Conservation (phyloP, 163 green algal genomes). For the Volvox carteri region DNA sequence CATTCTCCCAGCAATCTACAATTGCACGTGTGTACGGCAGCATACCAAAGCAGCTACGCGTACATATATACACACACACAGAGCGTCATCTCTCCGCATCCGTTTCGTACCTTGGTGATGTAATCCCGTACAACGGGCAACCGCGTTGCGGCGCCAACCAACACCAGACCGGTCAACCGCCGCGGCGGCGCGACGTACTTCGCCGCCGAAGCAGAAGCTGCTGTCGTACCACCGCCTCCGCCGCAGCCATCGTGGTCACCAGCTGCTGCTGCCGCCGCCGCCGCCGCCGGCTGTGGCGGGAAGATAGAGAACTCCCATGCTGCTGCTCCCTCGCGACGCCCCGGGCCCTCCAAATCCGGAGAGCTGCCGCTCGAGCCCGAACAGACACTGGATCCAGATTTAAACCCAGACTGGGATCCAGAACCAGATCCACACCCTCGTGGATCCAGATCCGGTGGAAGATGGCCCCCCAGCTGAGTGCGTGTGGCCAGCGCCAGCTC, state of each 20-base stretch:
- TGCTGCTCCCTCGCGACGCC: slow-evolving; percentile 29
- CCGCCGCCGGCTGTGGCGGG: background rate
- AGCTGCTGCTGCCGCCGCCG: background rate
- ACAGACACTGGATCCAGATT: slow-evolving; percentile 3
- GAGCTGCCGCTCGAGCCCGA: slow-evolving; percentile 13
- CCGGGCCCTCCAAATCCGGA: slow-evolving; percentile 33
- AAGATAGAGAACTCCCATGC: slow-evolving; percentile 51
- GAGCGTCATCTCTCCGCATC: no score
- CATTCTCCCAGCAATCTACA: no score
- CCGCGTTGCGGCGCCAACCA: slow-evolving; percentile 87
- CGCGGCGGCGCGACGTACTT: slow-evolving; percentile 78
- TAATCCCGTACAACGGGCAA: slow-evolving; percentile 80
- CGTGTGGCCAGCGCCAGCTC: slow-evolving; percentile 22
- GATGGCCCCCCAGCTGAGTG: slow-evolving; percentile 56
- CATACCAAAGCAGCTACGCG: no score
- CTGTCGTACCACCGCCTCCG: background rate
- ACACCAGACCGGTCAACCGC: slow-evolving; percentile 78
- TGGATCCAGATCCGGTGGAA: slow-evolving; percentile 41
- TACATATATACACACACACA: no score
- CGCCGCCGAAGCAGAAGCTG: no score
- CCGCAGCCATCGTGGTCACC: background rate
- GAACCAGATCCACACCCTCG: background rate
- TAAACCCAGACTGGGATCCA: background rate
- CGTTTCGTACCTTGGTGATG: slow-evolving; percentile 72
- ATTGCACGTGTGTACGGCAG: no score